Base-by-base conservation (phyloP, 2,329 filamentous ascomycete species). In the Curvularia lunata region DNA sequence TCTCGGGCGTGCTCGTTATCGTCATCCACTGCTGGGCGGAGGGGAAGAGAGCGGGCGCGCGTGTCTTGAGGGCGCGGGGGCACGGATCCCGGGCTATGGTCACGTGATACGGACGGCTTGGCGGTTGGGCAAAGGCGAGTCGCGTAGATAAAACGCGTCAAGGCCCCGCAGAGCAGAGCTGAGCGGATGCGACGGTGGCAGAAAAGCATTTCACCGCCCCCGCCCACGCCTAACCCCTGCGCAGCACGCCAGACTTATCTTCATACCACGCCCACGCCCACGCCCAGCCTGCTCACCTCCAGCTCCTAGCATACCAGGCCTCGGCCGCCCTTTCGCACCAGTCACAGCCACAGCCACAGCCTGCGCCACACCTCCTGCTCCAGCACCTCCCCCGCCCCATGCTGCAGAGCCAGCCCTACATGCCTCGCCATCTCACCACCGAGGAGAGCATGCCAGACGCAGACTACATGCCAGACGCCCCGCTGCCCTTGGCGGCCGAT, bases 211-310 rank as follows among this genome's bases (percentile, higher is more conserved):
- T 65, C 48, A 52, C 51, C 46, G 45, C 52, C 42, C 53, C 38
- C 45, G 63, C 66, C 69, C 54, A 72, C 68, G 70, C 70, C 30
- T 16, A 10, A 16, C 3, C 30, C n/a, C n/a, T 80, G 77, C 66
- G 75, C 78, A 46, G 79, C 80, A 45, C 75, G 6, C 78, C 79
- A 54, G 76, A 79, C 63, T 78, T 86, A 65, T 83, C 84, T 60
- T 79, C 77, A 19, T 52, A n/a, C 34, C 23, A 47, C 69, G 79
- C 81, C 69, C 70, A 80, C 65, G 32, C 32, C 32, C 68, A 77
- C 56, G 69, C 75, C 66, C 73, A 78, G 62, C 72, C 68, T 56
- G 70, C 78, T 48, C 74, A 75, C 18, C 19, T 23, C 43, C 75
- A 73, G 65, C 75, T 75, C 64, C 74, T 74, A 56, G 61, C 65